A percentile compares a stretch with the other conserved stretches of the same genome.
phyloP scores from a whole-genome alignment of 1,284 basidiomycete species.

The Bondarzewia mesenterica region DNA sequence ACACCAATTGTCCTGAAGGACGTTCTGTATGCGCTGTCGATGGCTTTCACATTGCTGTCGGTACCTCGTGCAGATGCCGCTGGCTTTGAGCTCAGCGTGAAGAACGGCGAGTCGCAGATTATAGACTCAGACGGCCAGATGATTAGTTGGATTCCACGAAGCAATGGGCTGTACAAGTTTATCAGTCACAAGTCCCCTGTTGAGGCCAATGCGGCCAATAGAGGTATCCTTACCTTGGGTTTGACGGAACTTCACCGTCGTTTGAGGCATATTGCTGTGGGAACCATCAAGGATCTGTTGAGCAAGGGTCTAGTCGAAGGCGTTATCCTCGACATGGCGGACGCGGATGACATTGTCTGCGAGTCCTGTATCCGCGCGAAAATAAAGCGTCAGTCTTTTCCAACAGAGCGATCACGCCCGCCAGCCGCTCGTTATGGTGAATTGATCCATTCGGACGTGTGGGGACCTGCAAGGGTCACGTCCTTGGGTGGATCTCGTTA shows the following conservation, averaged over 20 bases:
- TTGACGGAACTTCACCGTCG: conserved; percentile 21
- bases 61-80: conserved; percentile 19
- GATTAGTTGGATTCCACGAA: conserved; percentile 18
- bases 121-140: conserved; percentile 9
- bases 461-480: background rate
- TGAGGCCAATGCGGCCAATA: conserved; percentile 4
- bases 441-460: background rate
- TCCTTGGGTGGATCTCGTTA: background rate
- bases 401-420: conserved; percentile 21
- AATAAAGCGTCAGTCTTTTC: conserved; percentile 20
- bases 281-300: conserved; percentile 18
- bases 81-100: conserved; percentile 16
- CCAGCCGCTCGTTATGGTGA: conserved; percentile 7
- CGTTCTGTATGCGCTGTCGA: conserved; percentile 25
- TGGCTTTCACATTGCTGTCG: conserved; percentile 27
- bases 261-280: conserved; percentile 26
- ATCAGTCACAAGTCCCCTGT: background rate
- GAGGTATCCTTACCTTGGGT: conserved; percentile 7
- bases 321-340: conserved; percentile 18
- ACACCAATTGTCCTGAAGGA: background rate
- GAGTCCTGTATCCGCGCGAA: conserved; percentile 28
- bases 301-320: conserved; percentile 20
- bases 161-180: conserved; percentile 22
- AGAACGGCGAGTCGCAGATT: conserved; percentile 17
- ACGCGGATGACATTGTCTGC: conserved; percentile 20